Evolutionary conservation across 164 flowering plant genomes (phyloP).

Genomic region (Warburgia ugandensis): DNA sequence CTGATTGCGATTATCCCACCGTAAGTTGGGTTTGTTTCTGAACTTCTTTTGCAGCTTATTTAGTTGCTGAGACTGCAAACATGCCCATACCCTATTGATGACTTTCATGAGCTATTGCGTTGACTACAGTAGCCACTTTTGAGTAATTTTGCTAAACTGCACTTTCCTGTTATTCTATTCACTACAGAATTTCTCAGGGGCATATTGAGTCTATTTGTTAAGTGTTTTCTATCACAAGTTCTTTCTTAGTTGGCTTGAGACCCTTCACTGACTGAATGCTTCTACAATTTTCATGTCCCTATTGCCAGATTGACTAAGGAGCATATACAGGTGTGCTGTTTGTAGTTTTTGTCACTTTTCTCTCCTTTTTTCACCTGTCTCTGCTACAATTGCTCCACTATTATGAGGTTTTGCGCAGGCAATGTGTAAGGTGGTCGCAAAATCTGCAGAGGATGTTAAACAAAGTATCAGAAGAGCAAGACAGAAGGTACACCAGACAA

Average conservation of each 20-base stretch:
- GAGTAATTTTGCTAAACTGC: too few species aligned
- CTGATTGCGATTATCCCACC: constrained; percentile 76
- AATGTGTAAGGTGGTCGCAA: constrained; percentile 74
- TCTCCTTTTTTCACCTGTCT: background rate
- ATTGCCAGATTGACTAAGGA: constrained; percentile 78
- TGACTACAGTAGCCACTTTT: too few species aligned
- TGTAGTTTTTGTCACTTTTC: background rate
- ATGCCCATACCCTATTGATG: too few species aligned
- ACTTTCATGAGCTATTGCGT: too few species aligned
- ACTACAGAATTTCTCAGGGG: too few species aligned
- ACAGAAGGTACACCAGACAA: constrained; percentile 68
- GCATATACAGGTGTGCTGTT: constrained; percentile 60
- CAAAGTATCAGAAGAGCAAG: constrained; percentile 93
- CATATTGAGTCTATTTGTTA: too few species aligned
- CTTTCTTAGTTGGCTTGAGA: too few species aligned
- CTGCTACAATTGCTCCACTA: background rate
- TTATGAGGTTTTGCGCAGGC: constrained; percentile 40
- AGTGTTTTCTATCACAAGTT: too few species aligned
- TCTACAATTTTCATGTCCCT: constrained; percentile 11
- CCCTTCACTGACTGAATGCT: constrained; percentile 12
- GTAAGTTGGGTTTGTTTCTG: constrained; percentile 35
- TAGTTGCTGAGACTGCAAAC: too few species aligned
- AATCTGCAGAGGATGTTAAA: constrained; percentile 79
- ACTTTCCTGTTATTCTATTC: too few species aligned
- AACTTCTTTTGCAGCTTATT: background rate